Evolutionary conservation across 2,329 filamentous ascomycete species (phyloP), one percentile per base, ranked within the genome.

Genomic region (Purpureocillium lavendulum): DNA sequence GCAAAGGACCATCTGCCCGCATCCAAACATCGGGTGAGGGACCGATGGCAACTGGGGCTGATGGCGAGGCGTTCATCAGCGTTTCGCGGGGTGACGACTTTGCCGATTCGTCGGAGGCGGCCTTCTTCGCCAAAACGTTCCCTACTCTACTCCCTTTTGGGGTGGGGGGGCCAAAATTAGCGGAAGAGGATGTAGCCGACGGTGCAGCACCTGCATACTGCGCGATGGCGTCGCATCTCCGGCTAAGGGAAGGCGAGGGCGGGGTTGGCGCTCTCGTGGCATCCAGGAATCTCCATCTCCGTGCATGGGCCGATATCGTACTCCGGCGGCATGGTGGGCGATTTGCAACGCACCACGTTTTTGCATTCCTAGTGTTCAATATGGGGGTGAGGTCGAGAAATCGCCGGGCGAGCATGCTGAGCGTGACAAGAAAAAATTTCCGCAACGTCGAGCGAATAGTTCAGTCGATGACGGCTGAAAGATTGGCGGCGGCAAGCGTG

Each of bases 41-140:
- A 31, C 16, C 9, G 36, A 10, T 4, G 16, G 36, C 15, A 21
- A 13, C 4, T 13, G 36, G 13, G 12, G 28, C 12, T 11, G 9
- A n/a, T 13, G 12, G 21, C 16, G 38, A 39, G 31, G 16, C 38
- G 17, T 39, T 18, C 21, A 46, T 43, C 17, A 34, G 13, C 10
- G 38, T 42, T n/a, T 43, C 30, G 4, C 36, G 42, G 2, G 46
- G 46, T 1, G 36, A 36, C 2, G 24, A 46, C 4, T 45, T 45
- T 18, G 44, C 44, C 32, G 44, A 48, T 33, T 30, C 39, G 3
- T 36, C 38, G 18, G 42, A 45, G 4, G 30, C 39, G 9, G 21
- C 14, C 14, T 45, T 46, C 35, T 46, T 48, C 12, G 41, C 44
- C 7, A 44, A 42, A 33, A 38, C 44, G 14, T 48, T 46, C 10